Conservation (phyloP, 192 early-diverging fungal species). For the Backusella mclennaniae region DNA sequence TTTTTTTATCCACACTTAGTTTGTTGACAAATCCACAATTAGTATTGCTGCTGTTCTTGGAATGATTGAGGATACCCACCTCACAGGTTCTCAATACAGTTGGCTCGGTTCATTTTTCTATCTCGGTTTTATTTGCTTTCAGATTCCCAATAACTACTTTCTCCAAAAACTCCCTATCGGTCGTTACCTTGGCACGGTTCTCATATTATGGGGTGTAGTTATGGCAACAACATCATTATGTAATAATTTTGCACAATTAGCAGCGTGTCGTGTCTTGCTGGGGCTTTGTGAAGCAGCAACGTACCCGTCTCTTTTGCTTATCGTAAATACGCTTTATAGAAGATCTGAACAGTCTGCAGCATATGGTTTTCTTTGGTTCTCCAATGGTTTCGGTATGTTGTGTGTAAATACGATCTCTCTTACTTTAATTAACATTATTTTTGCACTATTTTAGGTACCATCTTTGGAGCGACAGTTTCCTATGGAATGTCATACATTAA, state of each 20-base stretch:
- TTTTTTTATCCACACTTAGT: slow-evolving; percentile 11
- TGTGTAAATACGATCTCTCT: background rate
- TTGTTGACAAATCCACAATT: slow-evolving; percentile 25
- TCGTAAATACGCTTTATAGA: slow-evolving; percentile 28
- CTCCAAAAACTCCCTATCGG: slow-evolving; percentile 20
- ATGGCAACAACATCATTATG: slow-evolving; percentile 11
- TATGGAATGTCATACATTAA: slow-evolving; percentile 31
- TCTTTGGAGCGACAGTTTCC: slow-evolving; percentile 9
- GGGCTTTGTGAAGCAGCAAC: slow-evolving; percentile 31
- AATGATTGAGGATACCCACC: slow-evolving; percentile 16
- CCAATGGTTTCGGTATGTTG: slow-evolving; percentile 16
- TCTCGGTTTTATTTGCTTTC: slow-evolving; percentile 19
- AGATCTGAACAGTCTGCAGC: slow-evolving; percentile 21
- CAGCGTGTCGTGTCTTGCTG: slow-evolving; percentile 19
- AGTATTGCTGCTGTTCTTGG: slow-evolving; percentile 11
- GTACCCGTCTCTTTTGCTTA: slow-evolving; percentile 20
- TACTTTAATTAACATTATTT: too few species aligned
- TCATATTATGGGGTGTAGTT: slow-evolving; percentile 22
- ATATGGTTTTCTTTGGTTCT: slow-evolving; percentile 21
- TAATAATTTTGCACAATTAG: slow-evolving; percentile 27
- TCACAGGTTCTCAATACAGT: slow-evolving; percentile 1
- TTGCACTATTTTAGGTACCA: background rate
- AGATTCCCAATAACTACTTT: slow-evolving; percentile 31
- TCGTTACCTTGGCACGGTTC: slow-evolving; percentile 18
- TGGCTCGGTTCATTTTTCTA: slow-evolving; percentile 22